A percentile compares a stretch with the other conserved stretches of the same genome.
Evolutionary conservation across 805 yeast species (phyloP).

Genomic region (Wickerhamiella sorbophila): DNA sequence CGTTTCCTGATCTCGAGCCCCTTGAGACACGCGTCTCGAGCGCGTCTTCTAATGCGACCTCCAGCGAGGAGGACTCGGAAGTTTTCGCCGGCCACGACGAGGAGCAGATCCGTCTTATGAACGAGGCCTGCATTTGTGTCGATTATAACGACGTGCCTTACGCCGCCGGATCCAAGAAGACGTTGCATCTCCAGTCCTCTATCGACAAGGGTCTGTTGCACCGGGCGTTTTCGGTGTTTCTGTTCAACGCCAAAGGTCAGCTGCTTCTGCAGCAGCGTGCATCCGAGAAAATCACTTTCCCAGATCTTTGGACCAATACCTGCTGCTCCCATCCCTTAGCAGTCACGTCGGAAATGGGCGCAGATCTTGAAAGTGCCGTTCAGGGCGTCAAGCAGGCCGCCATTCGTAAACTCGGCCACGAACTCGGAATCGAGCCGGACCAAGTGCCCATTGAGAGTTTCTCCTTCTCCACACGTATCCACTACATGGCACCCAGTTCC

Average conservation of each 20-base stretch:
- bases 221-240: conserved; percentile 91
- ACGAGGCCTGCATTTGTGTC: conserved; percentile 86
- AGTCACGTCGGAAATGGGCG: conserved; percentile 65
- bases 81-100: conserved; percentile 79
- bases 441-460: conserved; percentile 53
- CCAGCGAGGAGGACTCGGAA: conserved; percentile 17
- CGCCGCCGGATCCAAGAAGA: conserved; percentile 88
- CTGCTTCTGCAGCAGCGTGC: conserved; percentile 91
- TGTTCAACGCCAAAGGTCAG: conserved; percentile 64
- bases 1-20: conserved; percentile 21
- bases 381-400: conserved; percentile 80
- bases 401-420: conserved; percentile 82
- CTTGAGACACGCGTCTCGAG: conserved; percentile 16
- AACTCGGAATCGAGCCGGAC: conserved; percentile 61
- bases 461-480: conserved; percentile 82
- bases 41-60: conserved; percentile 10
- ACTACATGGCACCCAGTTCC: conserved; percentile 69
- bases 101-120: conserved; percentile 91
- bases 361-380: conserved; percentile 42
- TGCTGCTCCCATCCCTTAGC: conserved; percentile 98
- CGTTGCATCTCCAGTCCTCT: conserved; percentile 69
- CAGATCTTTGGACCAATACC: conserved; percentile 96
- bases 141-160: conserved; percentile 77
- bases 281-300: conserved; percentile 89
- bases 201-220: conserved; percentile 78